A percentile compares a stretch with the other conserved stretches of the same genome.
phyloP scores from a whole-genome alignment of 148 eudicot species.

The Silene latifolia region DNA sequence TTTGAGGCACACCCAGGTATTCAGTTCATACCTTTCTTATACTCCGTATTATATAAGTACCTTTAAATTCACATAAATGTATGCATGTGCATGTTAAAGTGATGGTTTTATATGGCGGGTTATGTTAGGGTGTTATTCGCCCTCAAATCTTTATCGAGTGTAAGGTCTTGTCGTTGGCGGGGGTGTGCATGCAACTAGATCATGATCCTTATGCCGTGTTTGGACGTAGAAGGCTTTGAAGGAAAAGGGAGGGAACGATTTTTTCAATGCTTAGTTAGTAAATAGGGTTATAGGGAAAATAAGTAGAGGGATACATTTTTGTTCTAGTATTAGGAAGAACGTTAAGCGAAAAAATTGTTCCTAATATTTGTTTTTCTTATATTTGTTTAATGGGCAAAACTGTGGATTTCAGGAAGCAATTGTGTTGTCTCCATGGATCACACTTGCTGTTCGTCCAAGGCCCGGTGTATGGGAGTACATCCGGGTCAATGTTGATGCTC shows the following conservation, averaged over 20 bases:
- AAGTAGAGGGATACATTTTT: too few species aligned
- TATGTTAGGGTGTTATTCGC: not conserved
- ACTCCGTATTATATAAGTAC: not conserved
- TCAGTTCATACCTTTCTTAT: not conserved
- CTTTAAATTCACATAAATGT: not conserved
- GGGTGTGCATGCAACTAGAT: not conserved
- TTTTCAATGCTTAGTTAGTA: too few species aligned
- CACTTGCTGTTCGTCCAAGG: constrained; percentile 79
- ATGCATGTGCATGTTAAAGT: not conserved
- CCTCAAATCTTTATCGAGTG: not conserved
- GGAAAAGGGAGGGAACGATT: not conserved
- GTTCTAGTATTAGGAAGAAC: too few species aligned
- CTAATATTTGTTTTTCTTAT: too few species aligned
- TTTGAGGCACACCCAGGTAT: constrained; percentile 81
- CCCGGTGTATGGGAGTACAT: constrained; percentile 98
- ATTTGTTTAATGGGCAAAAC: not conserved
- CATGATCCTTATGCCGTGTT: not conserved
- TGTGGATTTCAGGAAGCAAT: constrained; percentile 62
- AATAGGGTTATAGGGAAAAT: too few species aligned
- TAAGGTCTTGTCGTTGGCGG: not conserved
- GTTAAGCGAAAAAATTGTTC: too few species aligned
- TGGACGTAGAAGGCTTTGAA: not conserved
- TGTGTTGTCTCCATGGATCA: constrained; percentile 79
- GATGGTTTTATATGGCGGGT: not conserved
- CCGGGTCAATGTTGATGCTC: constrained; percentile 57